Evolutionary conservation across 2,329 filamentous ascomycete species (phyloP).

Genomic region (Fusarium compactum): DNA sequence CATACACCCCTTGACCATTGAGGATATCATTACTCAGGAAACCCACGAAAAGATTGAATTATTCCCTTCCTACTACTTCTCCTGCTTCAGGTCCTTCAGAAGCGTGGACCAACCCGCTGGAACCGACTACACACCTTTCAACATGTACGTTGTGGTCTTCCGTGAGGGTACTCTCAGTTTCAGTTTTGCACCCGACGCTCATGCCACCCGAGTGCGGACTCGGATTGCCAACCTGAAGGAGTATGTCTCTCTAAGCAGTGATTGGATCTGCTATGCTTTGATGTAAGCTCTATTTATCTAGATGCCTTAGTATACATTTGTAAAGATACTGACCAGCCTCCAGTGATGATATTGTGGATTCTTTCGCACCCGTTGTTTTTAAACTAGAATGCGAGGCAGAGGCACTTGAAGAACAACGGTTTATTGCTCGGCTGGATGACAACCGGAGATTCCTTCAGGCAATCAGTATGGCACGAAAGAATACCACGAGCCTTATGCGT

Average conservation of each 20-base stretch:
- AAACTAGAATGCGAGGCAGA: constrained; percentile 91
- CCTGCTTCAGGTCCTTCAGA: constrained; percentile 94
- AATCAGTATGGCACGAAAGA: constrained; percentile 92
- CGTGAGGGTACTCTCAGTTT: constrained; percentile 95
- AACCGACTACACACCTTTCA: constrained; percentile 91
- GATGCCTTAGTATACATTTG: background rate
- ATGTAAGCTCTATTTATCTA: constrained; percentile 76
- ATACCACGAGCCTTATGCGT: constrained; percentile 91
- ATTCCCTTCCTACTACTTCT: constrained; percentile 97
- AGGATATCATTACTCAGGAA: constrained; percentile 89
- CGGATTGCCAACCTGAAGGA: constrained; percentile 93
- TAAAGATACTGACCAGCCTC: constrained; percentile 33
- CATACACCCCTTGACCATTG: background rate
- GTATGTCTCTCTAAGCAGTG: constrained; percentile 92
- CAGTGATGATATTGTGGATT: constrained; percentile 96
- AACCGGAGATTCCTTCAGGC: constrained; percentile 88
- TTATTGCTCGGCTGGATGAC: constrained; percentile 89
- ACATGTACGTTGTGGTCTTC: constrained; percentile 97
- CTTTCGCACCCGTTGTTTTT: constrained; percentile 88
- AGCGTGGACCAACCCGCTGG: constrained; percentile 80
- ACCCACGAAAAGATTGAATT: constrained; percentile 98
- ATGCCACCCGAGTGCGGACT: constrained; percentile 89
- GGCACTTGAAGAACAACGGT: constrained; percentile 93
- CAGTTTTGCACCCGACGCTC: constrained; percentile 87
- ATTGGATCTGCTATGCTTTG: constrained; percentile 99